A percentile compares a stretch with the other conserved stretches of the same genome.
Evolutionary conservation across 495 filamentous ascomycete species (phyloP).

Genomic region (Penicillium cataractarum): DNA sequence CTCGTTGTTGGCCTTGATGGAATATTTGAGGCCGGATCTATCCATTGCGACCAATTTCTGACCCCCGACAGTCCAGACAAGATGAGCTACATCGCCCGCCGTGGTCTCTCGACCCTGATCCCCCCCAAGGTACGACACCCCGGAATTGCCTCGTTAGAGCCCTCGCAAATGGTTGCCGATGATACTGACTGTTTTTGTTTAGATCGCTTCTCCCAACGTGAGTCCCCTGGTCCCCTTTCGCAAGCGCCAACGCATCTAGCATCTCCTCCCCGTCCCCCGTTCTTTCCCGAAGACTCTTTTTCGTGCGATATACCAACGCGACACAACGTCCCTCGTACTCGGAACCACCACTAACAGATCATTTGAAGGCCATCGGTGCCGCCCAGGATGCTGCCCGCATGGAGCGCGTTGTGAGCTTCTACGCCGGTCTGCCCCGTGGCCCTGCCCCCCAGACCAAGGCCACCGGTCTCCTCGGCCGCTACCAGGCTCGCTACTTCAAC

Average conservation of each 20-base stretch:
- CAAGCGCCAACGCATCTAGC: slow-evolving; percentile 10
- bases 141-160: slow-evolving; percentile 4
- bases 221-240: slow-evolving; percentile 37
- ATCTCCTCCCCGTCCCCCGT: slow-evolving; percentile 22
- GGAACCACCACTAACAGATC: slow-evolving; percentile 28
- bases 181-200: slow-evolving; percentile 36
- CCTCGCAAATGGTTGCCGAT: slow-evolving; percentile 4
- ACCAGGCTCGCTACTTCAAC: slow-evolving; percentile 90
- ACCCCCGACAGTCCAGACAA: slow-evolving; percentile 50
- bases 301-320: slow-evolving; percentile 20
- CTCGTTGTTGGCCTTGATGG: not conserved
- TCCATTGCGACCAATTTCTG: slow-evolving; percentile 32
- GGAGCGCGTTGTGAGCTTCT: slow-evolving; percentile 96
- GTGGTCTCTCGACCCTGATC: slow-evolving; percentile 95
- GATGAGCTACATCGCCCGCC: slow-evolving; percentile 89
- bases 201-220: slow-evolving; percentile 94
- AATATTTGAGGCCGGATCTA: slow-evolving; percentile 6
- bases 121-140: slow-evolving; percentile 82
- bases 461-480: slow-evolving; percentile 79
- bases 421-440: slow-evolving; percentile 93
- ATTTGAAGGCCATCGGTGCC: slow-evolving; percentile 78
- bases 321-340: slow-evolving; percentile 6
- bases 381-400: slow-evolving; percentile 94
- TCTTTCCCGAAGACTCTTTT: slow-evolving; percentile 30
- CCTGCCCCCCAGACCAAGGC: slow-evolving; percentile 77